Evolutionary conservation across 106 monocot genomes (phyloP).

Genomic region (Vanilla planifolia): DNA sequence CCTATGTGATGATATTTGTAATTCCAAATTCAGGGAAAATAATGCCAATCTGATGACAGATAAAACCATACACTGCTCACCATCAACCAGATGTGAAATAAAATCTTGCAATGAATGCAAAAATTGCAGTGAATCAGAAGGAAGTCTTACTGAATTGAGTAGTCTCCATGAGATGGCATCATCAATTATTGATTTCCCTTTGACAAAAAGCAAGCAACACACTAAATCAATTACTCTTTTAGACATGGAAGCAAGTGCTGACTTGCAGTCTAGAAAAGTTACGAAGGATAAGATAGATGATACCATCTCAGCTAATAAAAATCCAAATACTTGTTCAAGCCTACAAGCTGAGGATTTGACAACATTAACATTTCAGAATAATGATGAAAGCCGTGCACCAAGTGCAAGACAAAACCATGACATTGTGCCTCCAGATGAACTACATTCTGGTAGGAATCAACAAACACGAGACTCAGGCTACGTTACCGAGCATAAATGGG

Average conservation of each 20-base stretch:
- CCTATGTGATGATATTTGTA: background rate
- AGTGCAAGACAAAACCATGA: constrained; percentile 2
- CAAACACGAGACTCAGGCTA: constrained; percentile 9
- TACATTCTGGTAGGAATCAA: background rate
- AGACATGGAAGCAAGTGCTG: background rate
- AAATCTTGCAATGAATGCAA: constrained; percentile 3
- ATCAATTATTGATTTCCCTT: constrained; percentile 6
- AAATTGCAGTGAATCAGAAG: constrained; percentile 1
- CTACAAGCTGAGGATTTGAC: background rate
- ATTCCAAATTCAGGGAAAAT: constrained; percentile 2
- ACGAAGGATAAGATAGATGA: background rate
- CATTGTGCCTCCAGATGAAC: constrained; percentile 3
- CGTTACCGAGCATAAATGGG: background rate
- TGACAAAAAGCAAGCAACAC: constrained; percentile 11
- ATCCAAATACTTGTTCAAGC: background rate
- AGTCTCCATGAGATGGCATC: background rate
- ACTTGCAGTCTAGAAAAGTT: background rate
- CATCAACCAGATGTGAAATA: constrained; percentile 9
- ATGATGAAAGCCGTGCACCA: constrained; percentile 4
- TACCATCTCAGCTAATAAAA: constrained; percentile 10
- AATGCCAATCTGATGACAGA: constrained; percentile 4
- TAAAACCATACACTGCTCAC: constrained; percentile 6
- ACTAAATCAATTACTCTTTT: constrained; percentile 8
- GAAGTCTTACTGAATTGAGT: constrained; percentile 5
- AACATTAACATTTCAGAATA: constrained; percentile 9